Conservation (phyloP, 345 rosid species). For the Moringa oleifera region DNA sequence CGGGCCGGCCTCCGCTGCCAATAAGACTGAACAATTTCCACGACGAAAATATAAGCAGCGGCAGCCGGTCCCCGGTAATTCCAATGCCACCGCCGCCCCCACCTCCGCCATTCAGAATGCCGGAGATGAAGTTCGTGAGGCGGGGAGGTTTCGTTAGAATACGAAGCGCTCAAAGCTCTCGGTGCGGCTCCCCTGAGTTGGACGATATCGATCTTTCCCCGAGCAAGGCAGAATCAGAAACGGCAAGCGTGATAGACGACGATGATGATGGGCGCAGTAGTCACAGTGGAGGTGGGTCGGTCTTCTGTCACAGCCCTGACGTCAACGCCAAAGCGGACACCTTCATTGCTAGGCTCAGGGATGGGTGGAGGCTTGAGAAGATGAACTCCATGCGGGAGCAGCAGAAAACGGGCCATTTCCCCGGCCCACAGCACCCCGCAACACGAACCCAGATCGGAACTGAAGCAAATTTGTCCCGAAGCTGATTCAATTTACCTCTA, state of each 20-base stretch:
- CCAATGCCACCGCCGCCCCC: constrained; percentile 59
- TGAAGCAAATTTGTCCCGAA: neutral
- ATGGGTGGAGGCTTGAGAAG: constrained; percentile 73
- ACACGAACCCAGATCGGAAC: neutral
- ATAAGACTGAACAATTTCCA: constrained; percentile 22
- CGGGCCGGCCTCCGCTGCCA: constrained; percentile 64
- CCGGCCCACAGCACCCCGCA: neutral
- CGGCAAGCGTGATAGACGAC: constrained; percentile 24
- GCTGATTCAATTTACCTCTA: neutral
- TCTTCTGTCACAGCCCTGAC: constrained; percentile 79
- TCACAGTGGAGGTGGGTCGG: constrained; percentile 18
- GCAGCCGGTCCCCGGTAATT: constrained; percentile 37
- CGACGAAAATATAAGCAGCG: constrained; percentile 33
- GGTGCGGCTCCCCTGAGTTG: constrained; percentile 56
- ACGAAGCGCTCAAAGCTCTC: constrained; percentile 51
- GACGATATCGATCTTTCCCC: constrained; percentile 26
- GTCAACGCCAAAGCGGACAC: constrained; percentile 72
- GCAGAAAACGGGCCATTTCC: constrained; percentile 22
- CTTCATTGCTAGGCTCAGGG: constrained; percentile 80
- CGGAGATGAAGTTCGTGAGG: constrained; percentile 35
- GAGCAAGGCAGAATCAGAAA: constrained; percentile 11
- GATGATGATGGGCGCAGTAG: constrained; percentile 19
- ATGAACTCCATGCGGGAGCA: constrained; percentile 59
- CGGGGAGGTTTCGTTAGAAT: constrained; percentile 53
- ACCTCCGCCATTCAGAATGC: constrained; percentile 51